Evolutionary conservation across 495 filamentous ascomycete genomes (phyloP), one percentile per base, ranked within the genome.

Genomic region (Penicillium pancosmium): DNA sequence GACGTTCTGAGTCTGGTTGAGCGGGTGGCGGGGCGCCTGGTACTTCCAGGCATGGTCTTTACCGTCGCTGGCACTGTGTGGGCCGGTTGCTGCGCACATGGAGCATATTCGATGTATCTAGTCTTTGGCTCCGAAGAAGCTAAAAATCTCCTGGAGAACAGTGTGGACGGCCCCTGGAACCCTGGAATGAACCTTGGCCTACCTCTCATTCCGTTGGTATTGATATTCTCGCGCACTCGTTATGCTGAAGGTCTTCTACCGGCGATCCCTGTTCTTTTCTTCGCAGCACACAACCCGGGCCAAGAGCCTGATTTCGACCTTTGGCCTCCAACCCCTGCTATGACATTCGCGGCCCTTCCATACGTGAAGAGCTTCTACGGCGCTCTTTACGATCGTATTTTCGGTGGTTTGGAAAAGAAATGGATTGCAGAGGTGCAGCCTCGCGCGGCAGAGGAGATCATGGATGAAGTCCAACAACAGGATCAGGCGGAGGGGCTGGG

Each of bases 251-350:
- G 77, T 10, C 63, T 86, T 4, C 77, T 89, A 46, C 83, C 88
- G 5, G 78, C 86, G 16, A 71, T 89, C 21, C 86, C 86, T 1
- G 78, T 90, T 25, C 64, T 86, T 33, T 88, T 87, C 66, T 84
- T 87, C 66, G 80, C 80, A 12, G 80, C 78, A 11, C 75, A 79
- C 48, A 72, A 69, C 38, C 77, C 79, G 0, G 67, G 67, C 1
- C 70, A 79, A 11, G 73, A 80, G n/a, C 65, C 78, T 11, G 71
- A 77, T 6, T 59, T 78, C 11, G 70, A 78, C 18, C 59, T 80
- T 15, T 96, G 91, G 91, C 91, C 91, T 13, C 90, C 90, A 0
- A 90, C 85, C 21, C 82, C 88, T 3, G 79, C 83, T n/a, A 83
- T 90, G 79, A 85, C 86, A 15, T 76, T 94, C 57, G 79, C 85